These are phyloP conservation scores for Pyrenula massariospora DNA, from an alignment of 495 filamentous ascomycete genomes.

Conservation along the genomic window DNA sequence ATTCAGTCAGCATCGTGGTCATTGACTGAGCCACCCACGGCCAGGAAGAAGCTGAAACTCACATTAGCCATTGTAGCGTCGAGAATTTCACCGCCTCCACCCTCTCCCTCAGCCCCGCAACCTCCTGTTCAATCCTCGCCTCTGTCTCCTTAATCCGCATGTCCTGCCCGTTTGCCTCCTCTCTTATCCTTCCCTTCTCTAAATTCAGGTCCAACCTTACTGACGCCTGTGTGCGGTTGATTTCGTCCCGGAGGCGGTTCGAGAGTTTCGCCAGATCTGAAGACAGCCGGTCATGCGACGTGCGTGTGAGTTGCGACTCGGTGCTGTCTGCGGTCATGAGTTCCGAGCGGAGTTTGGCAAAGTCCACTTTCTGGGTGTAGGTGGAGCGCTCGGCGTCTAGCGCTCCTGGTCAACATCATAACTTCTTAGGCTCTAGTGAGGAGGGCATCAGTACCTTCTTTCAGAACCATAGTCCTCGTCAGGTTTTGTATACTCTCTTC, in stretches of 20 bases:
- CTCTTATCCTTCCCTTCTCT: slow-evolving; percentile 92
- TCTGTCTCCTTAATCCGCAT: slow-evolving; percentile 99
- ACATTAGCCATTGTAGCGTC: slow-evolving; percentile 95
- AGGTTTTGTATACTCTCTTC: slow-evolving; percentile 97
- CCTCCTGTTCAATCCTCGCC: slow-evolving; percentile 96
- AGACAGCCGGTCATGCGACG: slow-evolving; percentile 82
- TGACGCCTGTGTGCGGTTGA: slow-evolving; percentile 81
- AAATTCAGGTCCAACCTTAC: slow-evolving; percentile 89
- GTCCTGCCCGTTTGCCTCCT: slow-evolving; percentile 94
- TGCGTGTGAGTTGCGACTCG: slow-evolving; percentile 76
- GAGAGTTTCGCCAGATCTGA: slow-evolving; percentile 92
- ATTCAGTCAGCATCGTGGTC: slow-evolving; percentile 14
- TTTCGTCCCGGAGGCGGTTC: slow-evolving; percentile 80
- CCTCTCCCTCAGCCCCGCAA: slow-evolving; percentile 78
- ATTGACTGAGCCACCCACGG: neutral
- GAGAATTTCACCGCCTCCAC: slow-evolving; percentile 96
- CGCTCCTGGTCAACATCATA: neutral
- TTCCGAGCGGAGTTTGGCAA: slow-evolving; percentile 95
- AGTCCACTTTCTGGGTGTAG: slow-evolving; percentile 98
- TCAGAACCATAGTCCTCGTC: slow-evolving; percentile 96
- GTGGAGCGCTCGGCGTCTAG: slow-evolving; percentile 53
- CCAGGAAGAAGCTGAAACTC: slow-evolving; percentile 12
- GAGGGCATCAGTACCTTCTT: slow-evolving; percentile 47
- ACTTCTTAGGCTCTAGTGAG: neutral
- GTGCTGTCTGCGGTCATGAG: slow-evolving; percentile 82